Evolutionary conservation across 1,284 basidiomycete genomes (phyloP).

Genomic region (Melampsora americana): DNA sequence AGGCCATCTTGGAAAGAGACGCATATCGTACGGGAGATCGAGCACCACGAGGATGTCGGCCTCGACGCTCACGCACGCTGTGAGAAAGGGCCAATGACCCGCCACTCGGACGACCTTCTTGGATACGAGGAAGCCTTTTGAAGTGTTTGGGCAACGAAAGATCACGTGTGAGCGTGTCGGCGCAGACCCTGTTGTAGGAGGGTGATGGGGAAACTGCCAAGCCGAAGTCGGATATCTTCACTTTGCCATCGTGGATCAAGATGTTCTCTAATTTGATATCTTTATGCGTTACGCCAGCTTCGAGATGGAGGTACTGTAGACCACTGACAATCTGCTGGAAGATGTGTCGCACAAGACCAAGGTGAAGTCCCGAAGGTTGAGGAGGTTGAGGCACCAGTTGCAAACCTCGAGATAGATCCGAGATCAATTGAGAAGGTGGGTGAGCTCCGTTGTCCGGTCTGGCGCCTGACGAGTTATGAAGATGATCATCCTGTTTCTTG

Average conservation of each 20-base stretch:
- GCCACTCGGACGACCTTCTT: conserved; percentile 14
- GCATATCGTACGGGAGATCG: background rate
- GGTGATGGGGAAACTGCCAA: conserved; percentile 60
- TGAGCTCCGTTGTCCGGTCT: background rate
- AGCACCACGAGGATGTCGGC: background rate
- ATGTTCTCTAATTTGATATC: conserved; percentile 98
- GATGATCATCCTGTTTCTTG: background rate
- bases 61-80: background rate
- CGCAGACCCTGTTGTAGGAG: conserved; percentile 27
- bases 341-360: conserved; percentile 69
- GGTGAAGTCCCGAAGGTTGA: conserved; percentile 40
- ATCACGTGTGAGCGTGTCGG: conserved; percentile 14
- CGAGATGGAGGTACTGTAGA: conserved; percentile 77
- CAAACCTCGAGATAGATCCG: conserved; percentile 4
- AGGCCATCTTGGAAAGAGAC: background rate
- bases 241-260: conserved; percentile 74
- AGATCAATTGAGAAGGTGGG: conserved; percentile 19
- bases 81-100: background rate
- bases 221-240: conserved; percentile 79
- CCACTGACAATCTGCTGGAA: conserved; percentile 86
- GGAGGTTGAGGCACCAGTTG: background rate
- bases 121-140: conserved; percentile 16
- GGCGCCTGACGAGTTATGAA: conserved; percentile 3
- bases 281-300: conserved; percentile 73
- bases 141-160: conserved; percentile 30